Base-by-base conservation (phyloP, 139 green algal species). In the Micractinium sp. region DNA sequence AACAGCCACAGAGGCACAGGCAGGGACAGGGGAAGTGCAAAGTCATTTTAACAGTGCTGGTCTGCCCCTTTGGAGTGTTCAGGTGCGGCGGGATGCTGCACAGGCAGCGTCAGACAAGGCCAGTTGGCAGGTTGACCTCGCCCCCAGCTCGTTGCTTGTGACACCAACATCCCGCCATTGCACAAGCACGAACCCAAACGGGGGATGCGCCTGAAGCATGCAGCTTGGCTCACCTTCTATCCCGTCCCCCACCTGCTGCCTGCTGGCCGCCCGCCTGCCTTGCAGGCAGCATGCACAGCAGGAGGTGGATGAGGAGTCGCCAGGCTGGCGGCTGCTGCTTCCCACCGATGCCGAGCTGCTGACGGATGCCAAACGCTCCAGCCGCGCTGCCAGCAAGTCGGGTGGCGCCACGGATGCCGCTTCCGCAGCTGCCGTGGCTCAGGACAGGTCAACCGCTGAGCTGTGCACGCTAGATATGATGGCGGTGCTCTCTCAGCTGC, bases 401-500 rank as follows among this genome's bases (percentile, higher is more conserved):
- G 15, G 16, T 5, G 33, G 15, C 18, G 13, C 14, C 3, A 0
- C 33, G 1, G 74, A 38, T 0, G 2, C 36, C n/a, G 56, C 33
- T 33, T 7, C 18, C 19, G 27, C 36, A 16, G 61, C 22, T 3
- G 66, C 3, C 0, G 63, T 67, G 35, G 36, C 82, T 4, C 63
- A 5, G 23, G 31, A 41, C 2, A 12, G 25, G 35, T 39, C 38
- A 0, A 35, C 82, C 19, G 63, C 82, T 0, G 63, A 87, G 82
- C 82, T 79, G 36, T 87, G 82, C 36, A 67, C 63, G 23, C 63
- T 87, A 0, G 82, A 87, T 38, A 87, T 80, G 82, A 41, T 87
- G 82, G 82, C 36, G 12, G 82, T 87, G 66, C 82, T 87, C 36
- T 61, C n/a, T 16, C 82, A 87, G 82, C 82, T 87, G 82, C 82